Base-by-base conservation (phyloP, 371 early-diverging fungal genomes). In the Haplosporangium sp. region DNA sequence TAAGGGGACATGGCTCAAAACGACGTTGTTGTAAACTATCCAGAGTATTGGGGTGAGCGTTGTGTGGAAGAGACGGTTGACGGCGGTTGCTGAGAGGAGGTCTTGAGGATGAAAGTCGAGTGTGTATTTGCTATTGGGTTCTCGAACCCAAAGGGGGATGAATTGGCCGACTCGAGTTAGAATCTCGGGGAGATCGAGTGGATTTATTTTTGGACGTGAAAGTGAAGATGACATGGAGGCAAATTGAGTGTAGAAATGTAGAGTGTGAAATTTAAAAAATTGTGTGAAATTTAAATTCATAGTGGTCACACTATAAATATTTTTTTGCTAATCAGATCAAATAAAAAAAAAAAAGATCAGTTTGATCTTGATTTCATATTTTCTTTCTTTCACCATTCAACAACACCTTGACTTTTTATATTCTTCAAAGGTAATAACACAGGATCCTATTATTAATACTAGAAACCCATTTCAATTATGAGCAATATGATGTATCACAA, bases 401-500 rank as follows among this genome's bases (percentile, higher is more conserved):
- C n/a, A n/a, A n/a, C n/a, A n/a, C n/a, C n/a, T n/a, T n/a, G n/a
- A n/a, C n/a, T n/a, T n/a, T n/a, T n/a, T n/a, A n/a, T n/a, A n/a
- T n/a, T n/a, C n/a, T n/a, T n/a, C n/a, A n/a, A n/a, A n/a, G n/a
- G n/a, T n/a, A n/a, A n/a, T n/a, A n/a, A n/a, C n/a, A n/a, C n/a
- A n/a, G n/a, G n/a, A n/a, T n/a, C n/a, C n/a, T n/a, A n/a, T n/a
- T n/a, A n/a, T n/a, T n/a, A n/a, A n/a, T n/a, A n/a, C n/a, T n/a
- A n/a, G n/a, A n/a, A n/a, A n/a, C n/a, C n/a, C n/a, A n/a, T 27
- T 27, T 27, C 27, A 27, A 27, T 0, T 27, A 27, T 27, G 27
- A 6, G 74, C 74, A 74, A 74, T 74, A 67, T 74, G 74, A 74
- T 74, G 74, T 59, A 58, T 72, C 68, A 74, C 74, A 63, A 68